Evolutionary conservation across 306 rosid species (phyloP).

Genomic region (Vachellia collinsii): DNA sequence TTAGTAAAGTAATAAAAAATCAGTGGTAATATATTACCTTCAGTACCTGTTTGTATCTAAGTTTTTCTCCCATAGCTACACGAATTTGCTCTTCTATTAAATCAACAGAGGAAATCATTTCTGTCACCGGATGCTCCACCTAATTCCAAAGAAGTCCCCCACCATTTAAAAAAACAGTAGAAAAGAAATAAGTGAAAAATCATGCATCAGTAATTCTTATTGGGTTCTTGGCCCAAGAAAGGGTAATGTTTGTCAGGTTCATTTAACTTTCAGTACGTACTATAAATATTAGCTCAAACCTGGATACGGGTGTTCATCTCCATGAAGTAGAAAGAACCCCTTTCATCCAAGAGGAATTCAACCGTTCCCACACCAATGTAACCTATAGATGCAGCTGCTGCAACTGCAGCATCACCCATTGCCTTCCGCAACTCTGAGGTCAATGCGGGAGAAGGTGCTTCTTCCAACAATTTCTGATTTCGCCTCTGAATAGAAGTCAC

Average conservation of each 20-base stretch:
- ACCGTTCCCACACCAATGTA: conserved; percentile 94
- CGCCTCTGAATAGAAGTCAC: conserved; percentile 63
- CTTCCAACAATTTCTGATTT: conserved; percentile 96
- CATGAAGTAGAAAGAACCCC: conserved; percentile 99
- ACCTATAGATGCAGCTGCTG: conserved; percentile 98
- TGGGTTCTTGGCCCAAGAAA: neutral
- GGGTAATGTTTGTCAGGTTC: neutral
- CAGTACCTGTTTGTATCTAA: conserved; percentile 73
- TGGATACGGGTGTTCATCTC: conserved; percentile 99
- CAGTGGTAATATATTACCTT: conserved; percentile 34
- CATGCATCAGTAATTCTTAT: conserved; percentile 4
- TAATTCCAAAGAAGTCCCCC: conserved; percentile 40
- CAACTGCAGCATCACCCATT: conserved; percentile 99
- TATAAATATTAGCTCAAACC: conserved; percentile 52
- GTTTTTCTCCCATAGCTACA: conserved; percentile 94
- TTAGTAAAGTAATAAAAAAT: conserved; percentile 37
- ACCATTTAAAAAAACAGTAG: neutral
- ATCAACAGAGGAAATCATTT: conserved; percentile 95
- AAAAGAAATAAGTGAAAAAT: conserved; percentile 5
- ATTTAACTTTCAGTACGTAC: conserved; percentile 29
- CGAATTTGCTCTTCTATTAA: conserved; percentile 96
- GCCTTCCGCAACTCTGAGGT: conserved; percentile 93
- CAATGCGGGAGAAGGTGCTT: conserved; percentile 99
- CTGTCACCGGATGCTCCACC: conserved; percentile 99
- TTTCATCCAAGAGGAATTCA: conserved; percentile 98